Percentiles rank a stretch among this genome's conserved stretches.
phyloP scores from a whole-genome alignment of 257 asterid species.

The Ocimum tenuiflorum region DNA sequence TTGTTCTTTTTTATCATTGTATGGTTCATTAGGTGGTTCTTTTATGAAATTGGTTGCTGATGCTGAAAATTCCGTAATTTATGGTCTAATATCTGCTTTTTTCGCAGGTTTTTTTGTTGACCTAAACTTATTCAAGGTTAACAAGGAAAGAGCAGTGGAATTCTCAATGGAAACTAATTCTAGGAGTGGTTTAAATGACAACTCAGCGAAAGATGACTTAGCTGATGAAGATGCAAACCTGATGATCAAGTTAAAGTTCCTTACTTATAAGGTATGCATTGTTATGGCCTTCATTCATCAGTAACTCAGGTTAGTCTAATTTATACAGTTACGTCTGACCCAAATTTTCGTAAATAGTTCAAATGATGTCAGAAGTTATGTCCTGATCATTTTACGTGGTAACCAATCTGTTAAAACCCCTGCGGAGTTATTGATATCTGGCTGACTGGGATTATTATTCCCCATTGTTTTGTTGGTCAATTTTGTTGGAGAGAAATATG shows the following conservation, averaged over 20 bases:
- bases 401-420: conserved; percentile 1
- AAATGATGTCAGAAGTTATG: conserved; percentile 11
- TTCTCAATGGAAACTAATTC: conserved; percentile 29
- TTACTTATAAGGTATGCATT: conserved; percentile 72
- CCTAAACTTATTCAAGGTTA: conserved; percentile 71
- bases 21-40: conserved; percentile 2
- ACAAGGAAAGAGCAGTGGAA: conserved; percentile 42
- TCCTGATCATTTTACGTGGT: not conserved
- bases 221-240: conserved; percentile 98
- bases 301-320: not conserved
- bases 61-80: conserved; percentile 2
- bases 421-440: not conserved
- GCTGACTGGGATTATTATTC: not conserved
- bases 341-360: conserved; percentile 5
- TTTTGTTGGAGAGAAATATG: not conserved
- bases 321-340: not conserved
- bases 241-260: conserved; percentile 96
- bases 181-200: conserved; percentile 27
- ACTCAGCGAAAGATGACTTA: conserved; percentile 42
- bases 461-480: not conserved
- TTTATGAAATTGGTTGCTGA: conserved; percentile 8
- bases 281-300: conserved; percentile 13
- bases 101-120: conserved; percentile 84
- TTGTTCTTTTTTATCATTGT: not conserved
- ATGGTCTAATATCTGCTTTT: conserved; percentile 24